Conservation (phyloP, 306 rosid species). For the Rubus parviflorus region DNA sequence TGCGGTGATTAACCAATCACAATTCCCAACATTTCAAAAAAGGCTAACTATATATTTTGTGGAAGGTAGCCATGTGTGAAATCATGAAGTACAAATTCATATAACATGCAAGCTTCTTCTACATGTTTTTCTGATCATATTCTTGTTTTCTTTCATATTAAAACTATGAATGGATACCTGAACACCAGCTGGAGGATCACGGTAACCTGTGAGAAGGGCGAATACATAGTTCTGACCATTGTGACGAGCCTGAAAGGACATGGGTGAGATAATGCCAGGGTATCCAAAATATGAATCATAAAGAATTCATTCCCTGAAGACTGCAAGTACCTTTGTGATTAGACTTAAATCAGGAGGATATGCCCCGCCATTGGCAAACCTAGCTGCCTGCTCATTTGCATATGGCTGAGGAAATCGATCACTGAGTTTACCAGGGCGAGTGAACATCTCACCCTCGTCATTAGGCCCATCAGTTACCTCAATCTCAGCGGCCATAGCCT, state of each 20-base stretch:
- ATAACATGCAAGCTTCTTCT: too few relatives aligned
- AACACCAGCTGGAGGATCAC: conserved; percentile 96
- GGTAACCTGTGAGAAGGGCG: conserved; percentile 88
- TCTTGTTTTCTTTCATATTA: background rate
- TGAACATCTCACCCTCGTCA: conserved; percentile 98
- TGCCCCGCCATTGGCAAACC: conserved; percentile 99
- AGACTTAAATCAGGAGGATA: conserved; percentile 99
- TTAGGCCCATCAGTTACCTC: conserved; percentile 98
- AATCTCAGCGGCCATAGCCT: conserved; percentile 99
- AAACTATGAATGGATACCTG: conserved; percentile 41
- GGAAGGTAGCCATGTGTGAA: background rate
- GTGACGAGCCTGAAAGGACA: conserved; percentile 86
- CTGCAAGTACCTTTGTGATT: conserved; percentile 73
- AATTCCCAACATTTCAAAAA: background rate
- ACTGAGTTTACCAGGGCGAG: conserved; percentile 98
- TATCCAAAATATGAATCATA: background rate
- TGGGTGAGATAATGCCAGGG: conserved; percentile 13
- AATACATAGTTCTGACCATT: conserved; percentile 93
- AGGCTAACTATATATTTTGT: background rate
- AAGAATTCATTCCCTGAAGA: conserved; percentile 25
- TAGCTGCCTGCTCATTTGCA: conserved; percentile 95
- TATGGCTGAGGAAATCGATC: conserved; percentile 95
- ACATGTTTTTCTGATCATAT: background rate
- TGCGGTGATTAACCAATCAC: background rate
- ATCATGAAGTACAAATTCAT: background rate